Evolutionary conservation across 225 moss, liverwort and hornwort species (phyloP), one percentile per base, ranked within the genome.

Genomic region (Sphagnum contortum): DNA sequence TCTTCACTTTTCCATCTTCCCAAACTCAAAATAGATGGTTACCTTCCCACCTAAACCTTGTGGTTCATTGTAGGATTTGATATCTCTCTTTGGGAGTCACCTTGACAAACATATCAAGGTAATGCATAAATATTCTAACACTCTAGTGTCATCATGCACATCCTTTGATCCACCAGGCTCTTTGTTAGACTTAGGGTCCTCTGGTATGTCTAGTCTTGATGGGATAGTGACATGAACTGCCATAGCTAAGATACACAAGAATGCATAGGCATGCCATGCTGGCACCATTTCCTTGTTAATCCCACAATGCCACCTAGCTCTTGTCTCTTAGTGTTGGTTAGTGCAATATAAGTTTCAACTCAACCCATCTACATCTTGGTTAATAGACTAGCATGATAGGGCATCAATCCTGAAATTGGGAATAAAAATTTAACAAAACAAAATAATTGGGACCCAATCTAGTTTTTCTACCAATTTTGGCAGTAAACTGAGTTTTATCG

Each of bases 51-150:
- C 8, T 12, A 44, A 49, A 65, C 3, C 64, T 47, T 48, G 49
- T 59, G 6, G 48, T 57, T 13, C 47, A 3, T 48, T 71, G 48
- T 3, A 71, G 11, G 47, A 71, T n/a, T 12, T 49, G 12, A 59
- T 64, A 47, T 44, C 47, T 6, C 47, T 65, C 55, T 50, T 64
- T 64, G 13, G 55, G 47, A 64, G 50, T 12, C 12, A 46, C 2
- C 2, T 3, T 10, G 11, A 14, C 66, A 6, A 66, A 5, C 46
- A 12, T 62, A 2, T 45, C 2, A 0, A 9, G 4, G 11, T 62
- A 5, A 62, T 4, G 44, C 4, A 62, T 4, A 5, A 12, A 29
- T 29, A 29, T 29, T 29, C 29, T 29, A 11, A 4, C 6, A 46
- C 2, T 8, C 9, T 5, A 14, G 45, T 62, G 62, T 48, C 3